Evolutionary conservation across 2,329 filamentous ascomycete genomes (phyloP), one percentile per base, ranked within the genome.

Genomic region (Ophiostoma populinum): DNA sequence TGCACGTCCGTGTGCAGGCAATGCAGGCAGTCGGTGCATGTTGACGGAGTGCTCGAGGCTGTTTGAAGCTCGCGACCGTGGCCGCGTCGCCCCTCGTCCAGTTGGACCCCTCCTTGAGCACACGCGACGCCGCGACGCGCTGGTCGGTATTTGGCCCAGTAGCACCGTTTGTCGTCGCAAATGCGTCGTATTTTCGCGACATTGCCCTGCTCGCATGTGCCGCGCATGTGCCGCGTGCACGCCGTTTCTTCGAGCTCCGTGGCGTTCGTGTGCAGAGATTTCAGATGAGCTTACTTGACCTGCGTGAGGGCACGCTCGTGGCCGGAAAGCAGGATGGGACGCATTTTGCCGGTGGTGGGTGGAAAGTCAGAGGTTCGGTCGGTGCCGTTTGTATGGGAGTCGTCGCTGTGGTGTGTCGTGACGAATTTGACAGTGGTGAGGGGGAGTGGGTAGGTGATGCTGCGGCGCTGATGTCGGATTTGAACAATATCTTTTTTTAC

Each of bases 291-390:
- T 20, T 35, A 47, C 44, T 37, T 46, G 60, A 94, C 87, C 61
- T 94, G 85, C 55, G 83, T 93, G 61, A 93, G 71, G 62, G 85
- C 82, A 66, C 85, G 80, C 70, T 92, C 85, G 75, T 98, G 90
- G 61, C 90, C 90, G 57, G 83, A 78, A 52, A 98, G 72, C 51
- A 98, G 69, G 60, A 94, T 92, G 55, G 90, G 90, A 67, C 90
- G 83, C 90, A 98, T 98, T 43, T 61, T 83, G 53, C 13, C 12
- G 47, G 45, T 47, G 43, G 43, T 46, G 22, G 11, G 17, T 10
- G 9, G 7, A 24, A 15, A 21, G 24, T 28, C 26, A 8, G n/a
- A 13, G 20, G 11, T 20, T 19, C 21, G 21, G 28, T 10, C 9
- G n/a, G 16, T 3, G n/a, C 11, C 21, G 15, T 7, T 22, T 24